Evolutionary conservation across 441 rosid species (phyloP), one percentile per base, ranked within the genome.

Genomic region (Eutrema salsugineum): DNA sequence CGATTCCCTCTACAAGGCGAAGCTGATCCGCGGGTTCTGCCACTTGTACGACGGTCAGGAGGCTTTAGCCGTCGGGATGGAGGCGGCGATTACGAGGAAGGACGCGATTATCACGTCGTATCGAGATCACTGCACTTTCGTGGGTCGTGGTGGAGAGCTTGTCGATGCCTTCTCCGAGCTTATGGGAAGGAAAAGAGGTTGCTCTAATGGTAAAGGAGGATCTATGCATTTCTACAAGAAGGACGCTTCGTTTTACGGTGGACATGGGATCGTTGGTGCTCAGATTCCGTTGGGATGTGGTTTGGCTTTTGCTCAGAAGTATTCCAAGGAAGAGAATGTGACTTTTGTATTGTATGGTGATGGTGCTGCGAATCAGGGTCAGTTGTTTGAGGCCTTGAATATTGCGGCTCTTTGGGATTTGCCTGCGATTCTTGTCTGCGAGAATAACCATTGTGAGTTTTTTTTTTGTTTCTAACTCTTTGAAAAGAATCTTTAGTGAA

Each of bases 141-240:
- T 94, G 1, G 89, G 90, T 7, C 96, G 98, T 44, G 98, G 99
- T 1, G 99, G 99, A 38, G 82, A 77, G 32, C 90, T 91, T 3
- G 70, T 83, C 9, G 86, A 94, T 76, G 79, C 92, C 0, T 94
- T 90, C 78, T 6, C 90, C 9, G 97, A 94, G 88, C 91, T 94
- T 32, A 94, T 94, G 99, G 99, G 99, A 2, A 88, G 99, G 17
- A 84, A 82, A 64, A 90, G 30, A 2, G 99, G 99, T 0, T 94
- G 98, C 55, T 94, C 98, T 50, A 81, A 70, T 27, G 99, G 99
- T 6, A 94, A 90, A 75, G 99, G 99, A 32, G 99, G 99, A 39
- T 94, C 99, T 20, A 94, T 94, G 99, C 98, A 94, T 81, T 95
- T 95, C 71, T 95, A 95, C 56, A 91, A 87, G 88, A 95, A 95